phyloP scores from a whole-genome alignment of 768 basidiomycete species.

The Russula brevipes region DNA sequence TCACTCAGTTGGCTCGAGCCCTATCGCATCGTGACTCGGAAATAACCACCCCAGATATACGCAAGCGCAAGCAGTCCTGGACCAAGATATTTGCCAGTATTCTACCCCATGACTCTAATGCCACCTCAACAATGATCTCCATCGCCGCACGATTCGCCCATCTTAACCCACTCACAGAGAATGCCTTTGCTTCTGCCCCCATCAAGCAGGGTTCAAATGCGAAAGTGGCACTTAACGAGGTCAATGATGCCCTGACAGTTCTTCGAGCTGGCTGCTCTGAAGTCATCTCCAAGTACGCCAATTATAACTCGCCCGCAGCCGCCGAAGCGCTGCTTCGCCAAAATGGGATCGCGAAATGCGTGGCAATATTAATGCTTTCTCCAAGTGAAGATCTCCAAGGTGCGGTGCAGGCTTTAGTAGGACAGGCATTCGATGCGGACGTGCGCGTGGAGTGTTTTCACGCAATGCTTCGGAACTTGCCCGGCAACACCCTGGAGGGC shows the following conservation, averaged over 20 bases:
- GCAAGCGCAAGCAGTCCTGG: slow-evolving; percentile 64
- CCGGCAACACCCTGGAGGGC: slow-evolving; percentile 64
- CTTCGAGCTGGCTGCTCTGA: slow-evolving; percentile 61
- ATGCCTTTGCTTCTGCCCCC: slow-evolving; percentile 43
- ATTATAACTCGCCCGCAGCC: slow-evolving; percentile 50
- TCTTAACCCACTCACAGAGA: slow-evolving; percentile 54
- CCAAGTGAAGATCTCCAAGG: slow-evolving; percentile 70
- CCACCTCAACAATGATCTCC: slow-evolving; percentile 52
- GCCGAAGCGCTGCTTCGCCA: slow-evolving; percentile 51
- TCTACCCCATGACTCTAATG: slow-evolving; percentile 52
- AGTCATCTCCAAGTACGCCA: slow-evolving; percentile 58
- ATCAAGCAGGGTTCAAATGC: slow-evolving; percentile 29
- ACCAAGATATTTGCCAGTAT: slow-evolving; percentile 54
- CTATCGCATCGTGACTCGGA: slow-evolving; percentile 38
- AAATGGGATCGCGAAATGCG: slow-evolving; percentile 52
- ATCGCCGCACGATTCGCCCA: slow-evolving; percentile 58
- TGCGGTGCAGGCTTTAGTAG: slow-evolving; percentile 74
- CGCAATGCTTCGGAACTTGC: slow-evolving; percentile 61
- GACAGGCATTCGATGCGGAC: slow-evolving; percentile 86
- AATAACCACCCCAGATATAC: slow-evolving; percentile 36
- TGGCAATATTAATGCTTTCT: slow-evolving; percentile 72
- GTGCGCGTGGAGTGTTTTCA: slow-evolving; percentile 84
- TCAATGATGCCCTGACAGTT: slow-evolving; percentile 56
- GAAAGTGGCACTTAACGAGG: slow-evolving; percentile 41
- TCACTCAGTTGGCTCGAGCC: slow-evolving; percentile 35